Percentiles rank a stretch among this genome's conserved stretches.
Conservation (phyloP, 2,329 filamentous ascomycete genomes). For the Hawksworthiomyces lignivorus region DNA sequence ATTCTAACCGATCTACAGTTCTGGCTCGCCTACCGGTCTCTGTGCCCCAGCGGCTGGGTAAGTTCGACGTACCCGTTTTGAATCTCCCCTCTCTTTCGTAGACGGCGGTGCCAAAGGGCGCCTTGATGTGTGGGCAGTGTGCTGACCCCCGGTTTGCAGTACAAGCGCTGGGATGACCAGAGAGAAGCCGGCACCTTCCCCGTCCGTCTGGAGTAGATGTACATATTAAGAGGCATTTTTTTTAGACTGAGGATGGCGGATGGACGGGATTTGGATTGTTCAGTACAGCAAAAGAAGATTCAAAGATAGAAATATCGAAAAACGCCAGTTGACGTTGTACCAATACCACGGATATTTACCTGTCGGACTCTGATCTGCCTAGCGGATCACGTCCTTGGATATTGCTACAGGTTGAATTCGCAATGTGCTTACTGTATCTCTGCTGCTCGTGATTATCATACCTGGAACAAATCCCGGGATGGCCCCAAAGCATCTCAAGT, state of each 20-base stretch:
- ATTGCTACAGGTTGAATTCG: too few species aligned
- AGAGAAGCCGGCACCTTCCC: slow-evolving; percentile 68
- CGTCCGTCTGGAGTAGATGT: slow-evolving; percentile 50
- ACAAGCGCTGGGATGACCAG: slow-evolving; percentile 93
- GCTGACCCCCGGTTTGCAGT: slow-evolving; percentile 31
- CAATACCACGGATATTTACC: slow-evolving; percentile 1
- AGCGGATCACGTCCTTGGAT: too few species aligned
- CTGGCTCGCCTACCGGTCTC: slow-evolving; percentile 90
- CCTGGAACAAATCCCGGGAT: neutral
- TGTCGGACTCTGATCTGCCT: too few species aligned
- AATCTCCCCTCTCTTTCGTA: neutral
- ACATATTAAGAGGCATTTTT: neutral
- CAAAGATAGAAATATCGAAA: slow-evolving; percentile 12
- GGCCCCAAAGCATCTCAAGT: neutral
- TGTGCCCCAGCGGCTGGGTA: slow-evolving; percentile 83
- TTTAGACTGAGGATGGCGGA: too few species aligned
- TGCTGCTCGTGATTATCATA: neutral
- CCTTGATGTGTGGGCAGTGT: too few species aligned
- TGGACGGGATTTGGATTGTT: slow-evolving; percentile 3
- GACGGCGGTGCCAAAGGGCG: too few species aligned
- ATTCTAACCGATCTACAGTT: slow-evolving; percentile 54
- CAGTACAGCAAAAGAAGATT: slow-evolving; percentile 3
- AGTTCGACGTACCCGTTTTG: slow-evolving; percentile 1
- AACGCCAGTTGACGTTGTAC: slow-evolving; percentile 6
- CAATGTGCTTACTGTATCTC: too few species aligned